Percentiles rank a stretch among this genome's conserved stretches.
These are phyloP conservation scores for Blastobotrys chiropterorum DNA, from an alignment of 805 yeast species.

Conservation along the genomic window DNA sequence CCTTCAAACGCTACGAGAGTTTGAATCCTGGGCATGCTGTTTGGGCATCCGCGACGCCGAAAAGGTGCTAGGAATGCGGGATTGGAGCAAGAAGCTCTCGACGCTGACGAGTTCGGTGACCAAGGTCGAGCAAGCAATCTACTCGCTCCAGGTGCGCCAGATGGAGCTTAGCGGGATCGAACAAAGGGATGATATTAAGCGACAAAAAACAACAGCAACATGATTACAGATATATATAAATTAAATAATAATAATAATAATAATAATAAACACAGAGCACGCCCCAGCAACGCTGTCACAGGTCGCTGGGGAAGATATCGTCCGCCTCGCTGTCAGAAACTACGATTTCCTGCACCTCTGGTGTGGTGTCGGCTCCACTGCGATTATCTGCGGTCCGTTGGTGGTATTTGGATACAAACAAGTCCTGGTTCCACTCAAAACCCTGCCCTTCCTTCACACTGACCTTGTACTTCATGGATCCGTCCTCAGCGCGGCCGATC, in stretches of 20 bases:
- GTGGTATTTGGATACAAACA: constrained; percentile 22
- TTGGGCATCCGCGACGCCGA: not conserved
- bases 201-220: not conserved
- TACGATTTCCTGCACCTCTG: constrained; percentile 11
- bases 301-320: not conserved
- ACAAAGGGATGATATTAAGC: not conserved
- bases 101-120: constrained; percentile 15
- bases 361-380: constrained; percentile 2
- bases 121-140: constrained; percentile 22
- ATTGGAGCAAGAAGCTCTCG: constrained; percentile 14
- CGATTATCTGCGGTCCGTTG: constrained; percentile 11
- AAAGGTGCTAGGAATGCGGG: constrained; percentile 7
- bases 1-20: constrained; percentile 9
- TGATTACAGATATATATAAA: not conserved
- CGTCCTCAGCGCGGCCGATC: constrained; percentile 20
- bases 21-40: constrained; percentile 7
- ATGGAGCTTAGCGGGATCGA: constrained; percentile 1
- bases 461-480: constrained; percentile 20
- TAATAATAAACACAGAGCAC: not conserved
- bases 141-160: constrained; percentile 7
- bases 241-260: not conserved
- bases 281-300: too few relatives aligned
- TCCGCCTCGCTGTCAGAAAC: constrained; percentile 12
- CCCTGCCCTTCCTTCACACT: constrained; percentile 25
- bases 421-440: constrained; percentile 28